Base-by-base conservation (phyloP, 2,329 filamentous ascomycete species). In the Sclerotinia sclerotiorum region DNA sequence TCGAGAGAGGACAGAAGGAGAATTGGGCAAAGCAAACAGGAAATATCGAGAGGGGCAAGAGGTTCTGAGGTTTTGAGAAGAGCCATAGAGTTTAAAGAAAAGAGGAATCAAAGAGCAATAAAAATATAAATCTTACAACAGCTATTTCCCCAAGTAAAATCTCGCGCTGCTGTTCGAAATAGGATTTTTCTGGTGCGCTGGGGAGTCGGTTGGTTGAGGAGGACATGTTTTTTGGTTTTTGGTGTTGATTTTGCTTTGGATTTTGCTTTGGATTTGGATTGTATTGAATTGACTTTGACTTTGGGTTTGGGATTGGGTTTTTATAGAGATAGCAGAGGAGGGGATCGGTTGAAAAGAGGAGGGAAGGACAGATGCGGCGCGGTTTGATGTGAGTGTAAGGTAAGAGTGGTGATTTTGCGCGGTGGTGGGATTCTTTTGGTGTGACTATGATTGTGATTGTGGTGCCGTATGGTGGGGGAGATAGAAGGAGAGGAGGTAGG, bases 101-200 rank as follows among this genome's bases (percentile, higher is more conserved):
- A 21, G 8, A 3, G 32, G 17, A 24, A 44, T 27, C 24, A 55
- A 3, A 17, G 32, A 39, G 3, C 8, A 42, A 42, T 42, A 44
- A 29, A 32, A 11, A 27, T 8, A 19, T 1, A 21, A 76, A 42
- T 42, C 81, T 58, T 75, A 92, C 90, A 81, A 88, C 84, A 70
- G 89, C 90, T 74, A 94, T 92, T 73, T 94, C 91, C 58, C 84
- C 83, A 5, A 94, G 83, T 42, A 94, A 82, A 8, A 87, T 82
- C 74, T 90, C 89, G 70, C 91, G 86, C 80, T 94, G 91, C 77
- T 90, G 86, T 76, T 93, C 90, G 74, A 93, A 94, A 74, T 90
- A 91, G 0, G 88, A 82, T 79, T 86, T 87, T 68, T 84, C 83
- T 5, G 71, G 70, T 1, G 71, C 70, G 5, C 70, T 19, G 15